These are phyloP conservation scores for Ustilago nuda DNA, from an alignment of 1,284 basidiomycete genomes.

Conservation along the genomic window DNA sequence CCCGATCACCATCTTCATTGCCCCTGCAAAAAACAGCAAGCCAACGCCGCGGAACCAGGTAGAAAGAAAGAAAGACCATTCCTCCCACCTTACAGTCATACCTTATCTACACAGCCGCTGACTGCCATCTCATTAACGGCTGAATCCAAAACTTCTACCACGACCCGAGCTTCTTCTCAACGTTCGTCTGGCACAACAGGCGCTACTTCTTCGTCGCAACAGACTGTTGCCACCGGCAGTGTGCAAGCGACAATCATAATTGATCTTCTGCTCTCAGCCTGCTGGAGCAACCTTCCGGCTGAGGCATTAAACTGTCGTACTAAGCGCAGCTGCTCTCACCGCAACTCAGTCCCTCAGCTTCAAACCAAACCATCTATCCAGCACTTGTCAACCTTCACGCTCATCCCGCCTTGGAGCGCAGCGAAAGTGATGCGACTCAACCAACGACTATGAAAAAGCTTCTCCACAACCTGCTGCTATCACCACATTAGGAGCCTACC, in stretches of 20 bases:
- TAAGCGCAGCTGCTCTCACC: not conserved
- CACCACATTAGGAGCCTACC: too few species aligned
- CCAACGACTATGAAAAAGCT: not conserved
- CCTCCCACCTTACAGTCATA: not conserved
- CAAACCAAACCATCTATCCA: not conserved
- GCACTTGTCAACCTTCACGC: not conserved
- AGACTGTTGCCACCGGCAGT: not conserved
- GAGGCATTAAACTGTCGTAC: not conserved
- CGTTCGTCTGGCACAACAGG: not conserved
- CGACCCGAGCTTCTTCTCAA: not conserved
- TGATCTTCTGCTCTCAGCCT: not conserved
- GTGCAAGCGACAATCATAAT: not conserved
- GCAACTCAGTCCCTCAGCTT: too few species aligned
- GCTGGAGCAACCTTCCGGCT: not conserved
- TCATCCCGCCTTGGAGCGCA: not conserved
- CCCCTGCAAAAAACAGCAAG: not conserved
- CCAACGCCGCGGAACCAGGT: not conserved
- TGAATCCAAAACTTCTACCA: not conserved
- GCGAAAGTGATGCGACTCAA: not conserved
- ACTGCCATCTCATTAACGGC: not conserved
- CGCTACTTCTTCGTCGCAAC: not conserved
- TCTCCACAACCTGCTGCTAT: not conserved
- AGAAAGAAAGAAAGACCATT: not conserved
- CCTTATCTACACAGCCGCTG: not conserved
- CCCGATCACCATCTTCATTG: not conserved